phyloP scores from a whole-genome alignment of 495 filamentous ascomycete species.

The Antarctomyces pellizariae region DNA sequence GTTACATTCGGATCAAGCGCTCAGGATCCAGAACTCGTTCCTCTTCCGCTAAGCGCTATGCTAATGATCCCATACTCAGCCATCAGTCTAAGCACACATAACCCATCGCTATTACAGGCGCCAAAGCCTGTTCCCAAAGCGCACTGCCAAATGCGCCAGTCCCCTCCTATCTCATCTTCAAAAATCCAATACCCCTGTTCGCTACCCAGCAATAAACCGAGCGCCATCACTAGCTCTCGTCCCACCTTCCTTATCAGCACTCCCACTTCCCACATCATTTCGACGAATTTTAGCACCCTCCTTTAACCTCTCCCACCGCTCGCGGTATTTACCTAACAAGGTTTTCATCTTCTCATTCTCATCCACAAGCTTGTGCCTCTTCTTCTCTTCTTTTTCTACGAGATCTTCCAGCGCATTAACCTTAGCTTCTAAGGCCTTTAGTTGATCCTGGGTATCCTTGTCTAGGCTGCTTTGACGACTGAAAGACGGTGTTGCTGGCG shows the following conservation, averaged over 20 bases:
- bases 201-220: too few species aligned
- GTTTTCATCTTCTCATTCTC: conserved; percentile 47
- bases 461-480: too few species aligned
- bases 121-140: too few species aligned
- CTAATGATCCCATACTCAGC: too few species aligned
- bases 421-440: conserved; percentile 4
- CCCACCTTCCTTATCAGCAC: conserved; percentile 1
- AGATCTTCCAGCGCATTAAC: conserved; percentile 32
- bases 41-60: too few species aligned
- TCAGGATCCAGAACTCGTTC: too few species aligned
- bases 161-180: too few species aligned
- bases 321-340: conserved; percentile 43
- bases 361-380: conserved; percentile 31
- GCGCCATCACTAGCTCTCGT: not conserved
- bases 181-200: too few species aligned
- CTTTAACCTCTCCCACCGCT: conserved; percentile 69
- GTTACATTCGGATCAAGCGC: too few species aligned
- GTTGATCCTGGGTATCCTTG: not conserved
- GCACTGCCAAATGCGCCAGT: too few species aligned
- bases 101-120: too few species aligned
- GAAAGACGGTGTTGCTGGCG: conserved; percentile 1
- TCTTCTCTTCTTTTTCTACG: conserved; percentile 21
- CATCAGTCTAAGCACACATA: too few species aligned
- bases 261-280: conserved; percentile 18
- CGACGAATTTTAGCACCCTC: conserved; percentile 49